Evolutionary conservation across 2,329 filamentous ascomycete species (phyloP), one percentile per base, ranked within the genome.

Genomic region (Triangularia verruculosa): DNA sequence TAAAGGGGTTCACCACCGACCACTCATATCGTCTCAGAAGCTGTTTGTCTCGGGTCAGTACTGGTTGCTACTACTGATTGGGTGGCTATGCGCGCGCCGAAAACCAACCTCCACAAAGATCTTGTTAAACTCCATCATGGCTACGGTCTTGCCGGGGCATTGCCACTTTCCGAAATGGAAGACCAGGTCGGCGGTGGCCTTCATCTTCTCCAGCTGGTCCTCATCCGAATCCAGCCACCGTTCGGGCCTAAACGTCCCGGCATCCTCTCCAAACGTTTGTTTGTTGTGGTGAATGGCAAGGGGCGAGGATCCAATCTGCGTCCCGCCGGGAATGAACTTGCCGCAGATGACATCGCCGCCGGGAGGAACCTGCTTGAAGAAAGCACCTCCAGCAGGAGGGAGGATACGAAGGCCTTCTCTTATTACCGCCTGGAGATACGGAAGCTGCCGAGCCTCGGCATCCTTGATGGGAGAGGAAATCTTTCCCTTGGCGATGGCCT

Each of bases 81-180:
- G n/a, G n/a, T n/a, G n/a, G n/a, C n/a, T 9, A 12, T 22, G n/a
- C 4, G 43, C 59, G 24, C 22, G 43, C 17, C 12, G 22, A 47
- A 15, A 6, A 25, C 74, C 67, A 65, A 79, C 77, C 74, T 79
- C 76, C 39, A 78, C 73, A 59, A 79, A 70, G 3, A 75, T 67
- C 69, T 80, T 80, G 64, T 77, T 74, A 52, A 80, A 62, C 70
- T 80, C 77, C 67, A 80, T 76, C 64, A 74, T 66, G 1, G 78
- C 77, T 27, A 80, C 75, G n/a, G 72, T 71, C 66, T 73, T 76
- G 1, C 79, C 79, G 11, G 78, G 66, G 61, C 79, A 80, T 62
- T 71, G 66, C 57, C 70, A 77, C 30, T 70, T 72, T 1, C 78
- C 78, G 32, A 71, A 71, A 4, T 75, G 75, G 68, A 80, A 81